Percentiles rank a stretch among this genome's conserved stretches.
Conservation (phyloP, 78 protist genomes). For the Dictyostelium brefeldianum region DNA sequence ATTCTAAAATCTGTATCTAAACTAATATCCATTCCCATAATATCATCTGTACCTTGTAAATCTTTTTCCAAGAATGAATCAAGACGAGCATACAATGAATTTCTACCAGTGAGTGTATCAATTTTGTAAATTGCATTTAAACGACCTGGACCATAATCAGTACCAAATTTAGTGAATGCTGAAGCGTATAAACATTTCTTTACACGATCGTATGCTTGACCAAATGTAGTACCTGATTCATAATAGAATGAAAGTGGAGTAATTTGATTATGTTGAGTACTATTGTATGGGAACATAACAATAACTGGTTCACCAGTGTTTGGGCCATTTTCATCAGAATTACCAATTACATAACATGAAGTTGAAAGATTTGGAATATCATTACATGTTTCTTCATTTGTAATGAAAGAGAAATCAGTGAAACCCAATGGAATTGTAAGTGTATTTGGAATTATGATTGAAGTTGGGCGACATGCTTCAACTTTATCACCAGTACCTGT, state of each 20-base stretch:
- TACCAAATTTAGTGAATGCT: slow-evolving; percentile 44
- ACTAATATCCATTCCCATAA: not conserved
- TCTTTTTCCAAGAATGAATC: slow-evolving; percentile 1
- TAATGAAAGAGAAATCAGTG: slow-evolving; percentile 47
- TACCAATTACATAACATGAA: slow-evolving; percentile 39
- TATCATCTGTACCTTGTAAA: slow-evolving; percentile 9
- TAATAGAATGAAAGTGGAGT: slow-evolving; percentile 3
- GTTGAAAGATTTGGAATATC: slow-evolving; percentile 40
- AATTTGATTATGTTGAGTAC: not conserved
- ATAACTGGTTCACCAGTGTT: slow-evolving; percentile 28
- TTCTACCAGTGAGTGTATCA: not conserved
- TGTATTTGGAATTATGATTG: not conserved
- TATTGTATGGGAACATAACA: slow-evolving; percentile 50
- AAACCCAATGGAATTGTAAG: not conserved
- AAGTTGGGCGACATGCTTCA: slow-evolving; percentile 13
- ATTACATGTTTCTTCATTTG: slow-evolving; percentile 60
- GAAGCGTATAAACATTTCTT: slow-evolving; percentile 4
- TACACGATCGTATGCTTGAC: slow-evolving; percentile 34
- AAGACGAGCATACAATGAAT: not conserved
- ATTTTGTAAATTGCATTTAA: slow-evolving; percentile 46
- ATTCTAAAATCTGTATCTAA: slow-evolving; percentile 11
- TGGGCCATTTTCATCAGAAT: not conserved
- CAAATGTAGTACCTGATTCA: slow-evolving; percentile 43
- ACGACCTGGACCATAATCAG: slow-evolving; percentile 58
- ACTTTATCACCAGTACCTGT: slow-evolving; percentile 8